Percentiles rank a stretch among this genome's conserved stretches.
Conservation (phyloP, 2,329 filamentous ascomycete genomes). For the Bipolaris sorokiniana region DNA sequence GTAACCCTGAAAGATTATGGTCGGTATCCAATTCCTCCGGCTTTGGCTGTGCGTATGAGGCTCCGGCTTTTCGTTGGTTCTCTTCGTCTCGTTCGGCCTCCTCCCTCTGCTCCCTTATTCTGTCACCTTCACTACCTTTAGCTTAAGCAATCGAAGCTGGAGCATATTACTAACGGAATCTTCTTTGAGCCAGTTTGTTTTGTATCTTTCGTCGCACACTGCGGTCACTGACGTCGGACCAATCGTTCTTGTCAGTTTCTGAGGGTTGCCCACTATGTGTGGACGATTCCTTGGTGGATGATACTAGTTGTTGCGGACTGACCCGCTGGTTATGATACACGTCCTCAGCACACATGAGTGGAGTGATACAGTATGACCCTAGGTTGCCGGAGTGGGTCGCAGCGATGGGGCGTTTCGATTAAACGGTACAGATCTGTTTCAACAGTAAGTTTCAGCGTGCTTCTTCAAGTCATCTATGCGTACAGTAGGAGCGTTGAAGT, state of each 20-base stretch:
- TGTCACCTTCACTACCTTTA: constrained; percentile 63
- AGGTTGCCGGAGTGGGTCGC: not conserved
- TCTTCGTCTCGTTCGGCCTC: constrained; percentile 66
- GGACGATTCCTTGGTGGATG: constrained; percentile 24
- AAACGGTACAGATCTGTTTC: not conserved
- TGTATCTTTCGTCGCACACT: constrained; percentile 76
- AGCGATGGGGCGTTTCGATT: too few species aligned
- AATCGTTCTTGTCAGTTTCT: constrained; percentile 60
- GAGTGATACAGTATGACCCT: not conserved
- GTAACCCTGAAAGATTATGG: constrained; percentile 67
- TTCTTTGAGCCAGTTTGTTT: constrained; percentile 76
- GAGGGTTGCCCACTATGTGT: constrained; percentile 23
- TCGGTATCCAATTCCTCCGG: constrained; percentile 61
- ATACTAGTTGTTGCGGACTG: constrained; percentile 22
- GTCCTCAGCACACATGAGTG: not conserved
- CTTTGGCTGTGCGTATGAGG: constrained; percentile 67
- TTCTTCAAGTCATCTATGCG: not conserved
- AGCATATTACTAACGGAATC: constrained; percentile 69
- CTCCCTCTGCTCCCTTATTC: constrained; percentile 71
- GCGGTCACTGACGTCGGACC: constrained; percentile 72
- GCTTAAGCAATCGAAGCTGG: not conserved
- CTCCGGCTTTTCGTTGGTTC: constrained; percentile 68
- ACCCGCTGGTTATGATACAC: constrained; percentile 35
- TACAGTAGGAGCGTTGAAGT: not conserved
- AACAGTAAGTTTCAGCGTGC: too few species aligned